Evolutionary conservation across 441 rosid species (phyloP).

Genomic region (Adansonia gregorii): DNA sequence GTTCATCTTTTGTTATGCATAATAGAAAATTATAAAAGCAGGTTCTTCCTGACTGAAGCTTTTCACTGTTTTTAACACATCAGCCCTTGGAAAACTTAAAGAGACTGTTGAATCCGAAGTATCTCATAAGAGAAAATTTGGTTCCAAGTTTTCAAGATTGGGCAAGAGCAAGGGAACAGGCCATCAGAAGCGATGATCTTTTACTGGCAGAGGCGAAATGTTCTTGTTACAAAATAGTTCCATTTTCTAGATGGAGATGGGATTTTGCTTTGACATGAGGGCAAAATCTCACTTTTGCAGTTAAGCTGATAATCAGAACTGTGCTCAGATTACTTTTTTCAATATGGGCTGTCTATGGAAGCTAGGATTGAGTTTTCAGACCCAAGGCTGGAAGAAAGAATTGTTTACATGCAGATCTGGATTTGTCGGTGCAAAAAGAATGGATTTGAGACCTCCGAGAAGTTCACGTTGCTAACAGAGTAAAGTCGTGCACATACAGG

Average conservation of each 20-base stretch:
- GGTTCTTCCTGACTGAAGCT: slow-evolving; percentile 17
- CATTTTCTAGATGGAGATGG: neutral
- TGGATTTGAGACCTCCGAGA: neutral
- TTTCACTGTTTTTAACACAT: slow-evolving; percentile 24
- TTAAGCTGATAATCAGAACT: neutral
- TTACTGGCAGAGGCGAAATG: neutral
- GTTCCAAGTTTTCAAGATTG: slow-evolving; percentile 48
- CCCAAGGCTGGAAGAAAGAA: neutral
- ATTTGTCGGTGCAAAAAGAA: neutral
- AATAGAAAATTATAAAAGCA: neutral
- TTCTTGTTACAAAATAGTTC: neutral
- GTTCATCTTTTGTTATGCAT: neutral
- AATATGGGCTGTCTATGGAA: too few relatives aligned
- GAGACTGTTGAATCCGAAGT: slow-evolving; percentile 69
- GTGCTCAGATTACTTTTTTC: neutral
- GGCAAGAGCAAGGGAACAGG: slow-evolving; percentile 31
- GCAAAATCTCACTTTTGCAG: neutral
- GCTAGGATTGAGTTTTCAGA: neutral
- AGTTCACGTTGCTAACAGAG: neutral
- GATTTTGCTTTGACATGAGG: neutral
- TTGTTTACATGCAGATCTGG: neutral
- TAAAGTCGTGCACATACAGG: neutral
- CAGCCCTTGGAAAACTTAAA: slow-evolving; percentile 79
- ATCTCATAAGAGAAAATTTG: slow-evolving; percentile 54
- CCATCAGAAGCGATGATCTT: slow-evolving; percentile 16